Conservation (phyloP, 2,329 filamentous ascomycete genomes). For the Xylariaceae sp. region DNA sequence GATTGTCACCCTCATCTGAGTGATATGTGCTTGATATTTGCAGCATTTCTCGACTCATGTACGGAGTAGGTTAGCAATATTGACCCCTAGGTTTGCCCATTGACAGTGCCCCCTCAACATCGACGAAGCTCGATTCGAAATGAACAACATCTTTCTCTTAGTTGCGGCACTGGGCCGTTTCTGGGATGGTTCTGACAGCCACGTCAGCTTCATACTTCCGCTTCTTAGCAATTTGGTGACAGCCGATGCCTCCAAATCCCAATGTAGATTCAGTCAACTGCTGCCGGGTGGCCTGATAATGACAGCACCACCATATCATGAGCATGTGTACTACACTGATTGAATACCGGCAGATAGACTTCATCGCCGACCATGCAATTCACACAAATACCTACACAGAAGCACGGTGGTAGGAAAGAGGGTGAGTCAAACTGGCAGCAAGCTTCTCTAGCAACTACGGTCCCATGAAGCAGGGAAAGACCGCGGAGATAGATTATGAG, state of each 20-base stretch:
- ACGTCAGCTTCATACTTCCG: slow-evolving; percentile 32
- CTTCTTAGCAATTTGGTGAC: too few relatives aligned
- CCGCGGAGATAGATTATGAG: slow-evolving; percentile 42
- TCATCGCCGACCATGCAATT: slow-evolving; percentile 21
- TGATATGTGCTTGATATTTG: too few relatives aligned
- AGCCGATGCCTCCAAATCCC: too few relatives aligned
- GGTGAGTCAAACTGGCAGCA: slow-evolving; percentile 41
- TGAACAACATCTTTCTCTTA: slow-evolving; percentile 1
- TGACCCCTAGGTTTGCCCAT: too few relatives aligned
- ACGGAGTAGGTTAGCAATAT: too few relatives aligned
- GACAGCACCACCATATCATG: slow-evolving; percentile 35
- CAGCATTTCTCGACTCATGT: too few relatives aligned
- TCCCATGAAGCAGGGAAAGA: slow-evolving; percentile 51
- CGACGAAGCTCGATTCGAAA: slow-evolving; percentile 4
- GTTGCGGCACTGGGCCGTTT: too few relatives aligned
- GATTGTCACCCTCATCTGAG: too few relatives aligned
- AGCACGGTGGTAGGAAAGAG: slow-evolving; percentile 49
- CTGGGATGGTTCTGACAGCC: slow-evolving; percentile 32
- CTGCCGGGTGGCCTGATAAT: slow-evolving; percentile 28
- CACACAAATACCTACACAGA: slow-evolving; percentile 30
- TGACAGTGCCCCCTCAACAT: slow-evolving; percentile 17
- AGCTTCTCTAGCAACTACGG: slow-evolving; percentile 44
- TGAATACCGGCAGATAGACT: slow-evolving; percentile 20
- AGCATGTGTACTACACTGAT: slow-evolving; percentile 33
- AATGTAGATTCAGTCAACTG: slow-evolving; percentile 27